Evolutionary conservation across 2,329 filamentous ascomycete genomes (phyloP), one percentile per base, ranked within the genome.

Genomic region (Fusarium coicis): DNA sequence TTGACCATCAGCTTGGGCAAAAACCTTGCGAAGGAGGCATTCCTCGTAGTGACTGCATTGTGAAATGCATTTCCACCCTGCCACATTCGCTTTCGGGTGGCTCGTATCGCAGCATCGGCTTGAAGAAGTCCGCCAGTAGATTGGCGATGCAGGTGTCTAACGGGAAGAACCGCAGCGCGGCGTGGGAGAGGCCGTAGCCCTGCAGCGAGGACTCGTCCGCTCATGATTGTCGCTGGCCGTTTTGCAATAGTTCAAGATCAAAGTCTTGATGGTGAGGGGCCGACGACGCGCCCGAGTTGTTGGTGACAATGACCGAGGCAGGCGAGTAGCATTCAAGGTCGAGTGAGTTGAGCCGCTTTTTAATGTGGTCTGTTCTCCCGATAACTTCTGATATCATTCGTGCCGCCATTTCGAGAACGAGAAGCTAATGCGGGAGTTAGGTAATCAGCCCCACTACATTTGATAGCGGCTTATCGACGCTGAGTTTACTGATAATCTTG

Each of bases 1-100:
- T 98, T 99, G 79, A 96, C 84, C n/a, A 96, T 91, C 56, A 99
- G 87, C 80, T 94, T 96, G 4, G 97, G 97, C 37, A 99, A 85
- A 68, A 92, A 86, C 54, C 90, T 86, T 47, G 83, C 88, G 76
- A 92, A 92, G 11, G 90, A 92, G 30, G 87, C 90, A 80, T 91
- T 92, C 63, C 90, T 87, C 15, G 87, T 86, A 53, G 86, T 85
- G 52, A 92, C 90, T 42, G 89, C 88, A 85, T 97, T 97, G 83
- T 97, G 95, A 76, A 97, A 94, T 28, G 92, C 89, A 79, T 94
- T 96, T 56, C 93, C 93, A 18, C 91, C 86, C n/a, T 93, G 92
- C 92, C 93, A 96, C 81, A 91, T 87, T 70, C 92, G 89, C 62
- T 88, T 86, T 81, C 89, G 84, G 79, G 89, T 85, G 79, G 88